A percentile compares a stretch with the other conserved stretches of the same genome.
These are phyloP conservation scores for Ceratobasidium sp. DNA, from an alignment of 1,284 basidiomycete genomes.

Conservation along the genomic window DNA sequence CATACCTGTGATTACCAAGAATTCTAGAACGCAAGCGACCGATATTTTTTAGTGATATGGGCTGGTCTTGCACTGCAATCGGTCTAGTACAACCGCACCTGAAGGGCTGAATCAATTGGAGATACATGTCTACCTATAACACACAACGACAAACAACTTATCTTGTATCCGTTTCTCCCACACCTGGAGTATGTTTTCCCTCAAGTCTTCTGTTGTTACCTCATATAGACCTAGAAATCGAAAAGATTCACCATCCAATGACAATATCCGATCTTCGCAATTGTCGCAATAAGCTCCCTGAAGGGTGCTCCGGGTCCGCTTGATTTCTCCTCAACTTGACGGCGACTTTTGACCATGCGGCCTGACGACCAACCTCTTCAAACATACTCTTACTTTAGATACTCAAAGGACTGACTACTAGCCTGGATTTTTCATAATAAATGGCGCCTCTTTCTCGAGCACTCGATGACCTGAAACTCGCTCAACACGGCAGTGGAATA, in stretches of 20 bases:
- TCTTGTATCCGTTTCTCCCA: background rate
- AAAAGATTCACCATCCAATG: too few species aligned
- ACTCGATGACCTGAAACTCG: background rate
- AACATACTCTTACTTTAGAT: background rate
- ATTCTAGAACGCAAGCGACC: background rate
- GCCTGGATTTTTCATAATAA: background rate
- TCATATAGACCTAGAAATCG: too few species aligned
- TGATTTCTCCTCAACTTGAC: background rate
- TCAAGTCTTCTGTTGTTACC: background rate
- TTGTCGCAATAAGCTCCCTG: background rate
- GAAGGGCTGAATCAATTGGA: too few species aligned
- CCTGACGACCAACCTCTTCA: background rate
- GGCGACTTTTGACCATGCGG: background rate
- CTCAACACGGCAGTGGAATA: background rate
- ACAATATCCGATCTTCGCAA: too few species aligned
- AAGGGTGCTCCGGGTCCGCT: background rate
- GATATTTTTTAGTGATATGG: too few species aligned
- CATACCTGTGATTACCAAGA: background rate
- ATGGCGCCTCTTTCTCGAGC: constrained; percentile 38
- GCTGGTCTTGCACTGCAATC: too few species aligned
- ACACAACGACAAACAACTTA: background rate
- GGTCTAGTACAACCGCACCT: too few species aligned
- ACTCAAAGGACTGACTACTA: background rate
- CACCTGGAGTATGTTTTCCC: background rate
- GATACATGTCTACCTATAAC: background rate